Evolutionary conservation across 805 yeast species (phyloP).

Genomic region (Wickerhamomyces chambardii): DNA sequence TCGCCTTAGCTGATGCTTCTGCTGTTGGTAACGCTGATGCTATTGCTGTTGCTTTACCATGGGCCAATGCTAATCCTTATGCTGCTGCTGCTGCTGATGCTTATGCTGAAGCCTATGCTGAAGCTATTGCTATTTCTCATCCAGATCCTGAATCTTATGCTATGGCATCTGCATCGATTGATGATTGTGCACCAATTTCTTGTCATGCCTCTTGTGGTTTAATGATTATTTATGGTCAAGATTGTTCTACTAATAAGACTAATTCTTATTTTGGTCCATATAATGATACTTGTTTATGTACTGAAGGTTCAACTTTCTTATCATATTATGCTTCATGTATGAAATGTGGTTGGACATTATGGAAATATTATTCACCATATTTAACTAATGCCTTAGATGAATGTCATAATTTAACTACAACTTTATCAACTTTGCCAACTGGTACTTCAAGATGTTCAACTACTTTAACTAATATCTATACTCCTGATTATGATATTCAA

Average conservation of each 20-base stretch:
- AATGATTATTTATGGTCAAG: conserved; percentile 17
- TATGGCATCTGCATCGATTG: conserved; percentile 10
- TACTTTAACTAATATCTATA: conserved; percentile 1
- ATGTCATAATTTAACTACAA: conserved; percentile 8
- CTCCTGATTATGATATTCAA: neutral
- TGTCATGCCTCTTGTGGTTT: conserved; percentile 22
- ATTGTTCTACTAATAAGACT: conserved; percentile 14
- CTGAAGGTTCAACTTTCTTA: conserved; percentile 4
- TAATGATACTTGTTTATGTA: conserved; percentile 6
- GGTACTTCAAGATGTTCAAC: conserved; percentile 16
- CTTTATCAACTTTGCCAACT: conserved; percentile 14
- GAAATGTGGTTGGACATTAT: conserved; percentile 25
- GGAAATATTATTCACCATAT: conserved; percentile 17
- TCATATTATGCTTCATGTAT: conserved; percentile 14
- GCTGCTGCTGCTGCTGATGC: conserved; percentile 2
- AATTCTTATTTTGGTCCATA: neutral
- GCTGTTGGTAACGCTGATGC: neutral
- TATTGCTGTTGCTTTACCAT: neutral
- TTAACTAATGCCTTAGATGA: conserved; percentile 14
- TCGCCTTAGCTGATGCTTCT: neutral
- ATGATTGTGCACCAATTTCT: conserved; percentile 12
- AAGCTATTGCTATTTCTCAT: conserved; percentile 2
- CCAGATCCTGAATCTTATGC: conserved; percentile 12
- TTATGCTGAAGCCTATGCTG: conserved; percentile 2
- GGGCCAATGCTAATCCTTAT: conserved; percentile 1